Evolutionary conservation across 2,329 filamentous ascomycete genomes (phyloP), one percentile per base, ranked within the genome.

Genomic region (Emmonsiellopsis sp.): DNA sequence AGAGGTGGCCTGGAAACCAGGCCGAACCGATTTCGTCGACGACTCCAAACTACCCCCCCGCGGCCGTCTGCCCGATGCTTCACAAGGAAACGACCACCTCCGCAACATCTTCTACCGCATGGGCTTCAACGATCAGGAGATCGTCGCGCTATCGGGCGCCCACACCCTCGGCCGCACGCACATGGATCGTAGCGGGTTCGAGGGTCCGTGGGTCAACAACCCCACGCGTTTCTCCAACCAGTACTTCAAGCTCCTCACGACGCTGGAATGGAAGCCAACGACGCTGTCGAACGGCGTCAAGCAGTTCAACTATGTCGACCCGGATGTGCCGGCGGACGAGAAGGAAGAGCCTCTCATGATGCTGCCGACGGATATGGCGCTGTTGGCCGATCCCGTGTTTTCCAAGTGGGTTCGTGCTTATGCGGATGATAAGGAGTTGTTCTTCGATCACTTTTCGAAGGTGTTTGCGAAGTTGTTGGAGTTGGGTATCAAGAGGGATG

Each of bases 311-410:
- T 80, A 81, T 60, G 75, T 76, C 47, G 80, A 83, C 57, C 78
- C 81, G 46, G 78, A 83, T 59, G 62, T 65, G 13, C 53, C 59
- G 7, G 59, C 58, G 16, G 68, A 69, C 52, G 71, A 72, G 59
- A 65, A 63, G 40, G 76, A 76, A 44, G 76, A 78, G 54, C 78
- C 79, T 53, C 68, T 85, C 42, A 85, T 85, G 82, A 85, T 85
- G 82, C 63, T 85, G 63, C 82, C 82, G 0, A 83, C 81, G 2
- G 82, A 85, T 63, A 77, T 85, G 61, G 77, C 81, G 4, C 70
- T 85, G 40, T 67, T 78, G 3, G 70, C 73, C 1, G 82, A 85
- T 58, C 64, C 71, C 2, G 63, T 58, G 5, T 85, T 85, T 63
- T 64, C 70, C 15, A 68, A 69, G 6, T 84, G 78, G 76, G 81